Base-by-base conservation (phyloP, 345 rosid species). In the Pugionium dolabratum region DNA sequence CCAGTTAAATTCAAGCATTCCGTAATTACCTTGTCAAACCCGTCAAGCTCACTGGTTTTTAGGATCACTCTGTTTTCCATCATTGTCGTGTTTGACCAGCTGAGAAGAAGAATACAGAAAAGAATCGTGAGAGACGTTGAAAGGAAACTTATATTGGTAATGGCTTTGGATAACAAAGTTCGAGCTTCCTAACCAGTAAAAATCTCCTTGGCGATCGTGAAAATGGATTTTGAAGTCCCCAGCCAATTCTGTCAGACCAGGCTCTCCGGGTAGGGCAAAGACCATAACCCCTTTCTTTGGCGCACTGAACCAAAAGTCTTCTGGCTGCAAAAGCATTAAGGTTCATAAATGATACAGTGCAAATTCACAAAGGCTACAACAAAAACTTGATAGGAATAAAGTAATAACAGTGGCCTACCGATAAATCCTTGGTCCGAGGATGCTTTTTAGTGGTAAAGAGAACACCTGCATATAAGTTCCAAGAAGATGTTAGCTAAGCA, bases 201-300 rank as follows among this genome's bases (percentile, higher is more conserved):
- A 89, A 75, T 89, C 96, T 83, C 96, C 96, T 79, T 89, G 96
- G 49, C 92, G 88, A 55, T 86, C 96, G 62, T 89, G 93, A 71
- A 89, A 89, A 59, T 86, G 96, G 70, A 89, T 82, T 78, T 86
- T 89, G 69, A 89, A 86, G 74, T 89, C 96, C 26, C 96, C 93
- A 58, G 81, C 76, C 59, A 89, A 73, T 76, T 89, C 86, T 11
- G 96, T 74, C 57, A 89, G 75, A 72, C 96, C 96, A 2, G 96
- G 96, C 64, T 89, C 93, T 66, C 96, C 96, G 0, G 96, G 96
- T 73, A 89, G 37, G 58, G 96, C 89, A 79, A 89, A 89, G 70
- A 89, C 93, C 91, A 86, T 85, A 49, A 89, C 82, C 54, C 96
- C 96, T 81, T 89, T 89, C 79, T 83, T 86, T 34, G 96, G 96